These are phyloP conservation scores for Atractiella rhizophila DNA, from an alignment of 768 basidiomycete species.

Conservation along the genomic window DNA sequence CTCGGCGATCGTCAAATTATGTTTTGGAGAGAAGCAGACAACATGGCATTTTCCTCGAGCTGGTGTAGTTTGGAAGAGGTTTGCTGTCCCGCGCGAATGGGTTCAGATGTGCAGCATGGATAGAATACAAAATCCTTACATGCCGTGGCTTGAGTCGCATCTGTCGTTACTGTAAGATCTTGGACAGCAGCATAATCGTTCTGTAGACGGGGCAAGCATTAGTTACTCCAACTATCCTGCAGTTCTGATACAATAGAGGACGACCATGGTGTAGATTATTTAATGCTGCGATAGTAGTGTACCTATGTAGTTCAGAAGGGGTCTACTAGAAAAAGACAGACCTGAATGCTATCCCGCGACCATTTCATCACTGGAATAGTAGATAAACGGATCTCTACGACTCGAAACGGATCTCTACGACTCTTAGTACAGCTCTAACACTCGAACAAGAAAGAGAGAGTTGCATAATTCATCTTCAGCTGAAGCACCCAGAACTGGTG, in stretches of 20 bases:
- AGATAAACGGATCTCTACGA: neutral
- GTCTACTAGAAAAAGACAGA: neutral
- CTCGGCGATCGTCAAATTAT: conserved; percentile 57
- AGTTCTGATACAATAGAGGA: no score
- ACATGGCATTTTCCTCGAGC: conserved; percentile 70
- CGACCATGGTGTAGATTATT: no score
- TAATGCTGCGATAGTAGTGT: no score
- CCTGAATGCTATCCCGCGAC: conserved; percentile 25
- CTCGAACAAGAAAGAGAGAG: no score
- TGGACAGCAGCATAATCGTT: conserved; percentile 17
- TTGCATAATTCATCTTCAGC: no score
- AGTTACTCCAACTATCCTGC: no score
- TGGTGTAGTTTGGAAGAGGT: conserved; percentile 29
- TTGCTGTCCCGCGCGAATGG: neutral
- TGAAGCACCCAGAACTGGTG: no score
- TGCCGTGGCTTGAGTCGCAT: neutral
- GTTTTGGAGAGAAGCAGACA: conserved; percentile 57
- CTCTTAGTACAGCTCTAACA: no score
- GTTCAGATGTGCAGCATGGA: neutral
- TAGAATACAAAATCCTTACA: neutral
- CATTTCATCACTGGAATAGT: neutral
- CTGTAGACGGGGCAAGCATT: conserved; percentile 1
- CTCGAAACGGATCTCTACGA: no score
- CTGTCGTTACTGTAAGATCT: conserved; percentile 1
- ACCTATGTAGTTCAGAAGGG: conserved; percentile 32